Percentiles rank a stretch among this genome's conserved stretches.
Evolutionary conservation across 176 grass and related monocot species (phyloP).

Genomic region (Oryza coarctata): DNA sequence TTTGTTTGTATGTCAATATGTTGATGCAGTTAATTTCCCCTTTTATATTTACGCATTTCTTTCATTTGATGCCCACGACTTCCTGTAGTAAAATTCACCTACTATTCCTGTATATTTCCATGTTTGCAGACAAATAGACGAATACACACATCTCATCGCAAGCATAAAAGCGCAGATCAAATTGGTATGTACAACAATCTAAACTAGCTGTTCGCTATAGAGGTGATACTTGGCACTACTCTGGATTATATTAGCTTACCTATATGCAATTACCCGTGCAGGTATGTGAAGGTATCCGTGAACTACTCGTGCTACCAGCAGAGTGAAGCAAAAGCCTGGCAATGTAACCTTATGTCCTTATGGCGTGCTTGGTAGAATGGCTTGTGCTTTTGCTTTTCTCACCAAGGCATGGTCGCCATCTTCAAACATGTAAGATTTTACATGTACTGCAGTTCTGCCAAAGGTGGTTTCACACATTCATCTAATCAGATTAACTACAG

Average conservation of each 20-base stretch:
- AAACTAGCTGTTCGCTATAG: neutral
- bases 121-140: slow-evolving; percentile 83
- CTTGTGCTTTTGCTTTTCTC: neutral
- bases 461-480: neutral
- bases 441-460: neutral
- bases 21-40: slow-evolving; percentile 4
- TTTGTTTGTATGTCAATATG: neutral
- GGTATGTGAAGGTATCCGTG: slow-evolving; percentile 81
- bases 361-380: neutral
- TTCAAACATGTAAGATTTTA: neutral
- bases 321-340: slow-evolving; percentile 27
- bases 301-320: slow-evolving; percentile 63
- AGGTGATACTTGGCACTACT: neutral
- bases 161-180: slow-evolving; percentile 91
- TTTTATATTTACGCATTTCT: neutral
- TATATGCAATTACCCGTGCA: slow-evolving; percentile 10
- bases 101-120: neutral
- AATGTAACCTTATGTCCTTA: too few relatives aligned
- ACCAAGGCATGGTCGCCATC: neutral
- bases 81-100: neutral
- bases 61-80: neutral
- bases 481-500: neutral
- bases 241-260: neutral
- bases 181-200: slow-evolving; percentile 43
- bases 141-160: slow-evolving; percentile 81